Conservation (phyloP, 768 basidiomycete genomes). For the Tulasnella sp. region DNA sequence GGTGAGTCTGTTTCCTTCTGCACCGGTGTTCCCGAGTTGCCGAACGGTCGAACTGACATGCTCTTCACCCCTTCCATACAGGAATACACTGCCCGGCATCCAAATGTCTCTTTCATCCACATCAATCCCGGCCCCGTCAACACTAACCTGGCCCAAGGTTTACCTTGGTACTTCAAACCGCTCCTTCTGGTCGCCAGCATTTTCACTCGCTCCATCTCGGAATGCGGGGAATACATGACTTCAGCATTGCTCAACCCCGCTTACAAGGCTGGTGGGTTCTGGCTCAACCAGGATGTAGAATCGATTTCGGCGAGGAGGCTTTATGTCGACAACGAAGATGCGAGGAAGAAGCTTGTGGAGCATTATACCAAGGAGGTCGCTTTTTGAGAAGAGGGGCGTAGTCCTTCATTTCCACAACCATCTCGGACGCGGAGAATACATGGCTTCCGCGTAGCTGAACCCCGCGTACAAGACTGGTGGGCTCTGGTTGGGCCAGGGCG, state of each 20-base stretch:
- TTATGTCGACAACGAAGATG: neutral
- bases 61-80: neutral
- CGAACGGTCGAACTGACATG: neutral
- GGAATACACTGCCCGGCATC: constrained; percentile 28
- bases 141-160: neutral
- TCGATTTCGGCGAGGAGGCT: neutral
- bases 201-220: neutral
- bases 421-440: constrained; percentile 20
- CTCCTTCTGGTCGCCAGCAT: neutral
- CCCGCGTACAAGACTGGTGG: constrained; percentile 12
- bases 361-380: constrained; percentile 8
- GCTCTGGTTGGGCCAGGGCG: constrained; percentile 26
- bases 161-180: neutral
- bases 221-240: constrained; percentile 26
- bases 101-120: constrained; percentile 28
- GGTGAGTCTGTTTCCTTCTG: neutral
- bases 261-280: constrained; percentile 23
- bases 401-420: no score
- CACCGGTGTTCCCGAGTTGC: no score
- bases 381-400: neutral
- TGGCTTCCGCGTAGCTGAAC: constrained; percentile 1
- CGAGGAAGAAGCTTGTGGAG: neutral
- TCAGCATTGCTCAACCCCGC: neutral
- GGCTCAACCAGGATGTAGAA: constrained; percentile 20
- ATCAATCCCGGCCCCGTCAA: constrained; percentile 22